Evolutionary conservation across 805 yeast genomes (phyloP).

Genomic region (Candida ipomoeae): DNA sequence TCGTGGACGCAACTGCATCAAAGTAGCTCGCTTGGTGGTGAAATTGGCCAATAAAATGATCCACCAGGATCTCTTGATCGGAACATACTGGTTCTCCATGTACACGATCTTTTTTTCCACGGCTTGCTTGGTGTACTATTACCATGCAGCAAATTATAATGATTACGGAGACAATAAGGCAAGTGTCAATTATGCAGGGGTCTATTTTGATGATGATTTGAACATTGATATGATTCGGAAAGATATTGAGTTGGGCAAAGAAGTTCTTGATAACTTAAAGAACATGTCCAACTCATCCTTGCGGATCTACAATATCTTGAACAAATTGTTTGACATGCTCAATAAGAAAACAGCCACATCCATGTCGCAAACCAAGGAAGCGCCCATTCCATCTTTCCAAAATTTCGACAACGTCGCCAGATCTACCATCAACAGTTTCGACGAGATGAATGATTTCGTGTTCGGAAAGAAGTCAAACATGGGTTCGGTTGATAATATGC

Average conservation of each 20-base stretch:
- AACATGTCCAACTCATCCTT: conserved; percentile 74
- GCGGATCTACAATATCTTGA: conserved; percentile 74
- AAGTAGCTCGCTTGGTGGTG: conserved; percentile 78
- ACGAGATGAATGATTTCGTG: conserved; percentile 24
- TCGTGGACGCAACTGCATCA: conserved; percentile 78
- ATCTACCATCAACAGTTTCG: conserved; percentile 26
- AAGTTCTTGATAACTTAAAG: conserved; percentile 65
- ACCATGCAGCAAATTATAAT: conserved; percentile 47
- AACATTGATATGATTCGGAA: conserved; percentile 52
- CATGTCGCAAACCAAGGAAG: conserved; percentile 21
- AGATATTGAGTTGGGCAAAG: conserved; percentile 81
- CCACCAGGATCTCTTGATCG: conserved; percentile 63
- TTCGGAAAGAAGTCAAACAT: neutral
- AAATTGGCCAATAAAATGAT: conserved; percentile 78
- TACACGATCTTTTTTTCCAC: conserved; percentile 87
- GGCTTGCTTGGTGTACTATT: conserved; percentile 79
- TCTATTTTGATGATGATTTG: conserved; percentile 42
- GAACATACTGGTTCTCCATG: conserved; percentile 89
- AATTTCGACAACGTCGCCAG: conserved; percentile 19
- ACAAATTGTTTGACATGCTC: conserved; percentile 73
- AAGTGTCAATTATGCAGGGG: conserved; percentile 42
- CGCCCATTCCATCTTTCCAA: conserved; percentile 8
- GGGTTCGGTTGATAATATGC: neutral
- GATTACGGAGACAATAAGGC: conserved; percentile 19
- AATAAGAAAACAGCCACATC: conserved; percentile 62